Evolutionary conservation across 1,139 yeast species (phyloP).

Genomic region (Candida neerlandica): DNA sequence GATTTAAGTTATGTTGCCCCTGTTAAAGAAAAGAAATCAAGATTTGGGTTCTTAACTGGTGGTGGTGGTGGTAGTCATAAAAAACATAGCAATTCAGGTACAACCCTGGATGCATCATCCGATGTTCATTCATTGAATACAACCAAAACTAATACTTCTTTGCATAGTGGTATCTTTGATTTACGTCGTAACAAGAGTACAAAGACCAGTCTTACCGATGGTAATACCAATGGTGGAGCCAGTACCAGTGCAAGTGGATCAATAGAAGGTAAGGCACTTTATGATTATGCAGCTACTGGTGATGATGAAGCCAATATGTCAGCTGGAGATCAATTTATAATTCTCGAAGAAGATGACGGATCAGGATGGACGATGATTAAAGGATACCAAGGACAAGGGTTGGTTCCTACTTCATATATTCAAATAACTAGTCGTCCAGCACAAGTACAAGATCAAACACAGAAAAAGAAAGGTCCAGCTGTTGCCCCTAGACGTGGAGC

Average conservation of each 20-base stretch:
- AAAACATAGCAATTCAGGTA: constrained; percentile 12
- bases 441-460: not conserved
- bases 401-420: constrained; percentile 88
- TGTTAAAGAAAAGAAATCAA: constrained; percentile 50
- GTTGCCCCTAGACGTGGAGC: constrained; percentile 88
- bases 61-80: constrained; percentile 14
- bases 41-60: constrained; percentile 44
- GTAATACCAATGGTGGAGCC: constrained; percentile 10
- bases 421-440: constrained; percentile 36
- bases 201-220: not conserved
- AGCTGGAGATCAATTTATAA: constrained; percentile 62
- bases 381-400: constrained; percentile 55
- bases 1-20: constrained; percentile 58
- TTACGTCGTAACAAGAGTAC: constrained; percentile 39
- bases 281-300: constrained; percentile 69
- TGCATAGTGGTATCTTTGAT: constrained; percentile 36
- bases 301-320: constrained; percentile 69
- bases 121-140: constrained; percentile 38
- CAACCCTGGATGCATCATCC: constrained; percentile 14
- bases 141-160: constrained; percentile 31
- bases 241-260: constrained; percentile 20
- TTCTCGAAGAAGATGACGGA: constrained; percentile 77
- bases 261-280: constrained; percentile 57
- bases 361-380: constrained; percentile 85
- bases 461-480: constrained; percentile 65